phyloP scores from a whole-genome alignment of 306 rosid genomes.

The Cercis canadensis region DNA sequence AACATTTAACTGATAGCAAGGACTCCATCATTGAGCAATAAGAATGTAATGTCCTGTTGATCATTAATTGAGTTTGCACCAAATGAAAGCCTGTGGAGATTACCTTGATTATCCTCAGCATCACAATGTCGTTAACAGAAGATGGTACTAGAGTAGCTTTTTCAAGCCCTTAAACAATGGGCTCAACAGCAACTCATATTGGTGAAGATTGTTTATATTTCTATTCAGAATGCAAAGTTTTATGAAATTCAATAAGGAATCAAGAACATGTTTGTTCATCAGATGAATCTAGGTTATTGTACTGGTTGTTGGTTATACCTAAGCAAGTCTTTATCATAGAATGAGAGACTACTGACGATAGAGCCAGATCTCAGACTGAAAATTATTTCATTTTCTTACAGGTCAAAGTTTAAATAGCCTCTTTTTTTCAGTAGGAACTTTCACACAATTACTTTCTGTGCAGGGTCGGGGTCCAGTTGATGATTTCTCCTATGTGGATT shows the following conservation, averaged over 20 bases:
- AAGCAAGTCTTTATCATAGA: constrained; percentile 25
- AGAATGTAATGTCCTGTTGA: constrained; percentile 1
- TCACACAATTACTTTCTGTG: constrained; percentile 24
- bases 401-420: constrained; percentile 16
- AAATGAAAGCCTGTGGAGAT: neutral
- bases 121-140: neutral
- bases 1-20: neutral
- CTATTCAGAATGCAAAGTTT: neutral
- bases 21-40: constrained; percentile 15
- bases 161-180: constrained; percentile 17
- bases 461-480: constrained; percentile 95
- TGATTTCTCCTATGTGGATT: constrained; percentile 63
- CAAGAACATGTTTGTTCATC: constrained; percentile 24
- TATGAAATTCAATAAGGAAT: constrained; percentile 24
- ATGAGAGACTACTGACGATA: constrained; percentile 5
- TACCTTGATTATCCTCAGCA: neutral
- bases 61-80: constrained; percentile 22
- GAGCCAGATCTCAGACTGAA: constrained; percentile 17
- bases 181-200: neutral
- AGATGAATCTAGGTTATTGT: constrained; percentile 17
- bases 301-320: constrained; percentile 23
- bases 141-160: constrained; percentile 15
- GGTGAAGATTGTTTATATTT: constrained; percentile 14
- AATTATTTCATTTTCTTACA: constrained; percentile 4
- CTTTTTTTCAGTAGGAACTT: constrained; percentile 20